These are phyloP conservation scores for Xylaria sp. DNA, from an alignment of 2,329 filamentous ascomycete species.

Conservation along the genomic window DNA sequence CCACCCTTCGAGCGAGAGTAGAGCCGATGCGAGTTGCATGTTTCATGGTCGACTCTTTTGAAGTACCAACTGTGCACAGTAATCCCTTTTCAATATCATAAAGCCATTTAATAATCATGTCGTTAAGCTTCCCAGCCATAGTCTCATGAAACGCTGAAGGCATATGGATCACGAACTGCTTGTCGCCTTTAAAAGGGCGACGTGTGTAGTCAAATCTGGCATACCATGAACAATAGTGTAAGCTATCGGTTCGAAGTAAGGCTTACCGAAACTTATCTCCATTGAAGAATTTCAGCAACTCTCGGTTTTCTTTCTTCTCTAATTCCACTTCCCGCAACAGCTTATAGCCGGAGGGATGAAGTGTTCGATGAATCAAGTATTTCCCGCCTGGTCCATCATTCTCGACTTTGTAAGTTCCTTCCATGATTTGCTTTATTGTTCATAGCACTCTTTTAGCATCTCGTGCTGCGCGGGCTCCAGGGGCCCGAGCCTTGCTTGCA, in stretches of 20 bases:
- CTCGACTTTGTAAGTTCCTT: constrained; percentile 4
- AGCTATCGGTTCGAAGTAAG: not conserved
- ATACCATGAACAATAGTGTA: not conserved
- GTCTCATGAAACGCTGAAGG: constrained; percentile 7
- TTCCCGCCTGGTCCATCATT: constrained; percentile 20
- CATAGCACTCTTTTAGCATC: constrained; percentile 20
- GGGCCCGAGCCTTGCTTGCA: not conserved
- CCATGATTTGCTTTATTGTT: constrained; percentile 25
- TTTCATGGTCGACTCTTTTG: constrained; percentile 7
- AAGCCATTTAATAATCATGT: constrained; percentile 15
- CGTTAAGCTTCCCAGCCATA: constrained; percentile 2
- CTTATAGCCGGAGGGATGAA: constrained; percentile 23
- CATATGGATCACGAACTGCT: constrained; percentile 30
- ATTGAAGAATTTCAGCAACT: constrained; percentile 7
- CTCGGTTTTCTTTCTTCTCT: constrained; percentile 7
- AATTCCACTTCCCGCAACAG: constrained; percentile 16
- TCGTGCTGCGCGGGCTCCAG: not conserved
- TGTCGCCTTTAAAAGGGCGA: constrained; percentile 22
- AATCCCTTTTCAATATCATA: not conserved
- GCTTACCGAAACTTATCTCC: constrained; percentile 14
- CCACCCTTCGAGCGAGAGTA: not conserved
- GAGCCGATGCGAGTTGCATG: constrained; percentile 9
- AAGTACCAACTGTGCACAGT: not conserved
- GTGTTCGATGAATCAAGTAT: constrained; percentile 19
- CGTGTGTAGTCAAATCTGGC: constrained; percentile 23